A percentile compares a stretch with the other conserved stretches of the same genome.
These are phyloP conservation scores for Leptodermis oblonga DNA, from an alignment of 257 asterid species.

Conservation along the genomic window DNA sequence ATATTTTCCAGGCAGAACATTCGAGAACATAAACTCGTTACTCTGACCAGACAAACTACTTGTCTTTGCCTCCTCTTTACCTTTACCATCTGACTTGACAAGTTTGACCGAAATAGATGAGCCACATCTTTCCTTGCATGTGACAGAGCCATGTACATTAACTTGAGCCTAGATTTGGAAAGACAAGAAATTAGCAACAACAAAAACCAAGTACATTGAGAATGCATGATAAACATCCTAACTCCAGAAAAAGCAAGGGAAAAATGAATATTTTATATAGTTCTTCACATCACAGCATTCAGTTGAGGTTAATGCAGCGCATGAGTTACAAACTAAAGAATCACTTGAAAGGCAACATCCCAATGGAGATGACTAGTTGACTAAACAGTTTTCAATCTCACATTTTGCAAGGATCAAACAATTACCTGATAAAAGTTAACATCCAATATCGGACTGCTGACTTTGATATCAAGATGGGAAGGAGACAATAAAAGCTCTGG, in stretches of 20 bases:
- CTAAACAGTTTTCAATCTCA: background rate
- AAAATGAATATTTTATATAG: background rate
- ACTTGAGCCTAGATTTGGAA: slow-evolving; percentile 73
- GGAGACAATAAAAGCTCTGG: slow-evolving; percentile 87
- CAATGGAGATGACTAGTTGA: background rate
- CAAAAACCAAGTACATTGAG: background rate
- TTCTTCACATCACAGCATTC: background rate
- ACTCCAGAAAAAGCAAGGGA: background rate
- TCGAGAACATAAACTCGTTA: slow-evolving; percentile 60
- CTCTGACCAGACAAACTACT: slow-evolving; percentile 54
- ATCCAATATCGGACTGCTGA: slow-evolving; percentile 58
- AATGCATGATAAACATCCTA: background rate
- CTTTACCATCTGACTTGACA: slow-evolving; percentile 53
- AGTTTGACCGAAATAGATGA: slow-evolving; percentile 69
- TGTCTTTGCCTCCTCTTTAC: slow-evolving; percentile 44
- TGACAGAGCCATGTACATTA: slow-evolving; percentile 68
- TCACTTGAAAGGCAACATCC: background rate
- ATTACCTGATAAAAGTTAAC: slow-evolving; percentile 76
- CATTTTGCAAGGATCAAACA: background rate
- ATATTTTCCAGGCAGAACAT: slow-evolving; percentile 88
- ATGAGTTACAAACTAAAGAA: background rate
- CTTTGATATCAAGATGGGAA: slow-evolving; percentile 55
- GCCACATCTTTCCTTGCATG: slow-evolving; percentile 80
- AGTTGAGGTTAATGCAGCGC: background rate
- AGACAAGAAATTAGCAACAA: slow-evolving; percentile 19